These are phyloP conservation scores for Pichia heedii DNA, from an alignment of 805 yeast species.

Conservation along the genomic window DNA sequence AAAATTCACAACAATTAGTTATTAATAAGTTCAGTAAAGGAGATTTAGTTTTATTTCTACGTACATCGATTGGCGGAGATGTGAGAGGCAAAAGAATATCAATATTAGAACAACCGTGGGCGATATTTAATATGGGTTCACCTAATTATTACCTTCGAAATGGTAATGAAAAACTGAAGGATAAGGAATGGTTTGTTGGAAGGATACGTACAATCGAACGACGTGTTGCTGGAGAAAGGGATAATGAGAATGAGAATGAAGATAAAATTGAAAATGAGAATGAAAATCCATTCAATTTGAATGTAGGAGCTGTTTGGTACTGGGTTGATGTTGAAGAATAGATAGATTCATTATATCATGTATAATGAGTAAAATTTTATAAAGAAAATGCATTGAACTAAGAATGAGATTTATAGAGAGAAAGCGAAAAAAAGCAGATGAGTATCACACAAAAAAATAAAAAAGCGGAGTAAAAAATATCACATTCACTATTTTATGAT, in stretches of 20 bases:
- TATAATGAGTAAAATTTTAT: no score
- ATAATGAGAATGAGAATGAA: no score
- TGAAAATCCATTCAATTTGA: constrained; percentile 59
- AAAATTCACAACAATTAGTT: constrained; percentile 46
- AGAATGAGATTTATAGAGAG: no score
- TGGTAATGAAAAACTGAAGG: constrained; percentile 20
- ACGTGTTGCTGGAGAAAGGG: constrained; percentile 27
- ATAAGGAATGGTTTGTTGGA: constrained; percentile 80
- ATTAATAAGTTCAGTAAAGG: constrained; percentile 58
- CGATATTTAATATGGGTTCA: constrained; percentile 84
- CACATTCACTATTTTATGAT: no score
- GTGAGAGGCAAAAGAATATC: no score
- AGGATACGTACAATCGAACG: constrained; percentile 51
- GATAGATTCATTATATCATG: not conserved
- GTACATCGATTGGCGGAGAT: constrained; percentile 42
- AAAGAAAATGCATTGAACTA: no score
- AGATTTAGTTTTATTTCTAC: constrained; percentile 72
- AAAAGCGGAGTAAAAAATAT: no score
- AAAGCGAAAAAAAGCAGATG: no score
- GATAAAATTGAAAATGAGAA: no score
- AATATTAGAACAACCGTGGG: constrained; percentile 85
- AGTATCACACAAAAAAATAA: no score
- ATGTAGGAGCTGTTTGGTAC: constrained; percentile 57
- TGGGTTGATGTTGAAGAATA: constrained; percentile 39
- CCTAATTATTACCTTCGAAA: constrained; percentile 70